Evolutionary conservation across 139 green algal species (phyloP), one percentile per base, ranked within the genome.

Genomic region (Raphidocelis subcapitata): DNA sequence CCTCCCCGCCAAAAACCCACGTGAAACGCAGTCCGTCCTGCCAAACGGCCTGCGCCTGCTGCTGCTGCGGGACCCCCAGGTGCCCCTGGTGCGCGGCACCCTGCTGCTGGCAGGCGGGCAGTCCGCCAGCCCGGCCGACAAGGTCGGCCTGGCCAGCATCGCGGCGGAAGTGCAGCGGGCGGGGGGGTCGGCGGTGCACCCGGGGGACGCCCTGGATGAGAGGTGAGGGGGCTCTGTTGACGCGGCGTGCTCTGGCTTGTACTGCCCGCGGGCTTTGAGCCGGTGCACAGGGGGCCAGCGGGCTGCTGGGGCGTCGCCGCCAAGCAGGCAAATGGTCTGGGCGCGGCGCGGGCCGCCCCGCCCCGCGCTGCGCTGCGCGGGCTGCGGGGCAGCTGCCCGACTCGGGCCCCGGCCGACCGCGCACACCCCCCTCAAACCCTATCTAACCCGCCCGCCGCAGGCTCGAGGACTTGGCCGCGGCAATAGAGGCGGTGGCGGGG

Each of bases 41-140:
- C 59, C 37, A 0, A 92, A 92, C 59, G 87, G 87, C 14, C 35
- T 92, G 31, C 60, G 81, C 8, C 74, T 92, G 21, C 86, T 87
- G 32, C 46, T 92, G 31, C 26, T 92, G 44, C 71, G 87, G 47
- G 87, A 92, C 51, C 73, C 82, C 51, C 85, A 93, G 66, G 70
- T 85, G 47, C 87, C 87, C 1, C 51, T 90, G 1, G 74, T 92
- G 1, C 62, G 85, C 3, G 87, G 79, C 23, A 75, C 63, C 3
- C 62, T 93, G 49, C 62, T 90, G 15, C 87, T 92, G 62, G 72
- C 54, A 0, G 86, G 86, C 2, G 86, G 86, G 1, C 66, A 79
- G 49, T 37, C 81, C 12, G 70, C 74, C 5, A 75, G 60, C 33
- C 84, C 84, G 12, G 29, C 59, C 15, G 64, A 84, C 59, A 84